Percentiles rank a stretch among this genome's conserved stretches.
Conservation (phyloP, 2,329 filamentous ascomycete species). For the Lachnellula willkommii region DNA sequence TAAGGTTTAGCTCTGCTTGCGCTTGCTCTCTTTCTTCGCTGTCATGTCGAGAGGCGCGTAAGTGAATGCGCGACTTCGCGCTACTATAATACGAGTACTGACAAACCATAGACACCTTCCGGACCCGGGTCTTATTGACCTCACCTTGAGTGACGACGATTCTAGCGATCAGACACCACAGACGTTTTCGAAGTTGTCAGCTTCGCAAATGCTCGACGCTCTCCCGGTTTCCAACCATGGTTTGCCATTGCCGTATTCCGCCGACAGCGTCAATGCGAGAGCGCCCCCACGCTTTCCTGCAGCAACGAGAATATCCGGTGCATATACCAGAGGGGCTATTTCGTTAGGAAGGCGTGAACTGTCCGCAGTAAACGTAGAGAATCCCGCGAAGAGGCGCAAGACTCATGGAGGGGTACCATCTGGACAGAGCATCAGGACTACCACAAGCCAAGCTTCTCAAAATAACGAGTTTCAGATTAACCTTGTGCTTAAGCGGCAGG, state of each 20-base stretch:
- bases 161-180: no score
- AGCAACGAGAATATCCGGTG: not conserved
- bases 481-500: slow-evolving; percentile 6
- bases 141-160: no score
- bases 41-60: not conserved
- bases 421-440: not conserved
- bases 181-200: no score
- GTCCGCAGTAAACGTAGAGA: not conserved
- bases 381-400: slow-evolving; percentile 2
- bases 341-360: not conserved
- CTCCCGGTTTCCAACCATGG: no score
- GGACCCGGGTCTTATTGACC: no score
- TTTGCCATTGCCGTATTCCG: no score
- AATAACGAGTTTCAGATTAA: not conserved
- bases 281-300: no score
- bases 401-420: not conserved
- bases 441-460: not conserved
- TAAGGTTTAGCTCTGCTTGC: not conserved
- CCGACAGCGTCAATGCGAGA: no score
- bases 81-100: no score
- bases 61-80: not conserved
- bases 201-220: no score
- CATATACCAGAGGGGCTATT: not conserved
- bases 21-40: not conserved
- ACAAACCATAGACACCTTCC: no score